phyloP scores from a whole-genome alignment of 106 monocot genomes.

The Dioscorea dumetorum region DNA sequence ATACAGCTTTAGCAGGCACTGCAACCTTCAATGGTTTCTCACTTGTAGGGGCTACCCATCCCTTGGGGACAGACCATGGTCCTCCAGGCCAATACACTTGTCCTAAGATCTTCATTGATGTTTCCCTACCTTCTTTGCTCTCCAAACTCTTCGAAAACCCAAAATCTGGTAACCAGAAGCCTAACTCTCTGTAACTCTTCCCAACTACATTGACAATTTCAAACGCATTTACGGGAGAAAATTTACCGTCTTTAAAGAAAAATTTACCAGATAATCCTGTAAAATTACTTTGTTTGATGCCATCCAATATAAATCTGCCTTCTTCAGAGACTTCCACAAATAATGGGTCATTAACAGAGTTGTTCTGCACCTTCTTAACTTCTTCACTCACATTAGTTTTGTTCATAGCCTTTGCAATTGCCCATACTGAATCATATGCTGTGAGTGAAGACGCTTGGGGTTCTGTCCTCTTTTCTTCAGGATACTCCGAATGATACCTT shows the following conservation, averaged over 20 bases:
- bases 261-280: conserved; percentile 12
- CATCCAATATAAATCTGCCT: not conserved
- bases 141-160: conserved; percentile 10
- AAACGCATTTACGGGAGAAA: not conserved
- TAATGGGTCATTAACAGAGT: not conserved
- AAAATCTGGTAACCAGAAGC: conserved; percentile 12
- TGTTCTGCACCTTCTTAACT: not conserved
- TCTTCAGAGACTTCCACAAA: not conserved
- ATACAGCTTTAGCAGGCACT: conserved; percentile 18
- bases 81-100: conserved; percentile 23
- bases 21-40: conserved; percentile 9
- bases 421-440: conserved; percentile 14
- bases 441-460: not conserved
- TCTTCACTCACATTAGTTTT: not conserved
- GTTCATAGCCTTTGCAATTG: conserved; percentile 7
- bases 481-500: conserved; percentile 7
- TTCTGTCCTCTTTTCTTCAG: conserved; percentile 2
- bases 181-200: conserved; percentile 20
- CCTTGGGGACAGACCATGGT: conserved; percentile 6
- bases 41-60: conserved; percentile 9
- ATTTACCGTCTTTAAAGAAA: conserved; percentile 1
- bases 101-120: conserved; percentile 9
- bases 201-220: conserved; percentile 20
- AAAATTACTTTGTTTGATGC: conserved; percentile 6
- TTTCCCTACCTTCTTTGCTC: not conserved